These are phyloP conservation scores for Isabelozyma pseudorhagii DNA, from an alignment of 805 yeast species.

Conservation along the genomic window DNA sequence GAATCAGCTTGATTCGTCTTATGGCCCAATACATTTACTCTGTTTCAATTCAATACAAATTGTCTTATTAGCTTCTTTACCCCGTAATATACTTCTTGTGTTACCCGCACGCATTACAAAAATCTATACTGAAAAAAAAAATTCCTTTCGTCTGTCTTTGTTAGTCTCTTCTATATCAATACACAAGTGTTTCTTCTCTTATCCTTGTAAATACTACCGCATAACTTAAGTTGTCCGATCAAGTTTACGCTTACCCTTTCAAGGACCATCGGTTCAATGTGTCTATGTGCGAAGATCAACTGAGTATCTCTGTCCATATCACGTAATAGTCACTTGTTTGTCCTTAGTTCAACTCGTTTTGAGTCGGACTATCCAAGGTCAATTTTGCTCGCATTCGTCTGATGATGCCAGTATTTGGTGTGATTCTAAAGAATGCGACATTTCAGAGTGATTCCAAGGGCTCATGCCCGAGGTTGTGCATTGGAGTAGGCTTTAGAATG, in stretches of 20 bases:
- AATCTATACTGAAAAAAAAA: neutral
- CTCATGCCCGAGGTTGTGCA: neutral
- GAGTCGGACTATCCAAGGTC: neutral
- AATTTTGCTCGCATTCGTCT: neutral
- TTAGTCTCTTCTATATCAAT: neutral
- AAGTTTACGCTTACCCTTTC: slow-evolving; percentile 20
- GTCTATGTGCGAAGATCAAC: slow-evolving; percentile 44
- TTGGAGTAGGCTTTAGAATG: neutral
- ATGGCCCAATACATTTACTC: neutral
- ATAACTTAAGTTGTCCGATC: slow-evolving; percentile 48
- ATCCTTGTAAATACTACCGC: slow-evolving; percentile 15
- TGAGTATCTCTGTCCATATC: slow-evolving; percentile 3
- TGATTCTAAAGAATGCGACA: neutral
- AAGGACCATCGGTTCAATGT: slow-evolving; percentile 45
- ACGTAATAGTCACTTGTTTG: neutral
- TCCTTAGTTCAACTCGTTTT: neutral
- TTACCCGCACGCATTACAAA: neutral
- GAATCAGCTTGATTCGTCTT: neutral
- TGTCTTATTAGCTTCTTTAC: no score
- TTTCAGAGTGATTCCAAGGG: neutral
- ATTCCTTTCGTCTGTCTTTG: neutral
- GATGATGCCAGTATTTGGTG: neutral
- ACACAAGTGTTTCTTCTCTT: neutral
- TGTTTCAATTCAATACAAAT: neutral
- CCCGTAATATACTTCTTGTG: neutral